Percentiles rank a stretch among this genome's conserved stretches.
These are phyloP conservation scores for Ottelia alismoides DNA, from an alignment of 106 monocot species.

Conservation along the genomic window DNA sequence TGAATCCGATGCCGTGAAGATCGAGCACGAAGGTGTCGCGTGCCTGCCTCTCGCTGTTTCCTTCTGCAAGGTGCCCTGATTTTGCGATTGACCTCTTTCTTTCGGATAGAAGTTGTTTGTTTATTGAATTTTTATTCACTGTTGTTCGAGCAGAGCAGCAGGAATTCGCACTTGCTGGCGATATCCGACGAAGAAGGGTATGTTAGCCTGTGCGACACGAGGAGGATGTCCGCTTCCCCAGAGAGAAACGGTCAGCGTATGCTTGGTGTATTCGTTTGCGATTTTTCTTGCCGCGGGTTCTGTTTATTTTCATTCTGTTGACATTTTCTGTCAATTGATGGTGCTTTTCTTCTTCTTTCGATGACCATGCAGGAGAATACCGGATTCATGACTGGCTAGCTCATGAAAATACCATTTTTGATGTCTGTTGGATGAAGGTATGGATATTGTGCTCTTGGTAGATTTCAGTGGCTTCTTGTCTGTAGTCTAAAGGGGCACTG, in stretches of 20 bases:
- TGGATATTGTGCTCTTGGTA: not conserved
- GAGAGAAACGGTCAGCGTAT: no score
- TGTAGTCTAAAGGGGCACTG: no score
- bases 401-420: slow-evolving; percentile 88
- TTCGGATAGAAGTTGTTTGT: not conserved
- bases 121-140: not conserved
- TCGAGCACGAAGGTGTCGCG: slow-evolving; percentile 43
- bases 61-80: slow-evolving; percentile 60
- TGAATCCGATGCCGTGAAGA: slow-evolving; percentile 36
- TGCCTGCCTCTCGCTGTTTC: slow-evolving; percentile 70
- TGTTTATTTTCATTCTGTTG: not conserved
- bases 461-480: no score
- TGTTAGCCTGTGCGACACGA: slow-evolving; percentile 70
- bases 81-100: not conserved
- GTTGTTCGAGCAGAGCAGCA: slow-evolving; percentile 20
- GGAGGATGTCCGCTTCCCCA: slow-evolving; percentile 27
- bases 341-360: not conserved
- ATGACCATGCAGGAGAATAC: slow-evolving; percentile 49
- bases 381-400: slow-evolving; percentile 77
- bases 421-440: slow-evolving; percentile 95
- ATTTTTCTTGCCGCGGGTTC: not conserved
- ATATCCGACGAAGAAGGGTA: slow-evolving; percentile 92
- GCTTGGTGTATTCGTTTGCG: not conserved
- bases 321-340: not conserved
- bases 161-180: slow-evolving; percentile 53